Evolutionary conservation across 306 rosid genomes (phyloP), one percentile per base, ranked within the genome.

Genomic region (Mimosa bimucronata): DNA sequence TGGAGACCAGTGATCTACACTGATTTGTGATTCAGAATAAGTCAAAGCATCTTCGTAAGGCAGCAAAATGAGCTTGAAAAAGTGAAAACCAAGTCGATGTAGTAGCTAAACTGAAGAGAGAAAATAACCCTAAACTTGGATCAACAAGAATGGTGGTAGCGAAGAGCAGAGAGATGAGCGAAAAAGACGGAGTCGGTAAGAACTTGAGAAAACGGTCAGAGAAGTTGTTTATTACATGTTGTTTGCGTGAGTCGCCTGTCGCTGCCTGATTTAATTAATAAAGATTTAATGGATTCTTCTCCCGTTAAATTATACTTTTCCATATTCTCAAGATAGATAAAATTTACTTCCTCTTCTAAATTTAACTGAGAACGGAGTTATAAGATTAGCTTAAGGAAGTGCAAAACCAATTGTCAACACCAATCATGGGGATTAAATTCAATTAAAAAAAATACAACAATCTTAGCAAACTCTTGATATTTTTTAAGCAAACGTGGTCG

Each of bases 71-170:
- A 7, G 23, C 19, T 28, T 52, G 37, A 15, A 45, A 29, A 21
- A 46, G 38, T 34, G 38, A 34, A 34, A 6, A n/a, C n/a, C 62
- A 62, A 60, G 46, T 2, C 25, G 28, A 28, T 71, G 10, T 64
- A 30, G 73, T 79, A 58, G 58, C 10, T 60, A 25, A 1, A 55
- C 9, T 3, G 31, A 57, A 50, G 73, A 66, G 25, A 61, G 28
- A 66, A 62, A 25, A 52, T 18, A 57, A 70, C 73, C 26, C 65
- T 9, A 60, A 77, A 66, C 42, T 68, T 38, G 60, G 68, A 68
- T 74, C 60, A 84, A 66, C 34, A 37, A 44, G 12, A 69, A 12
- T 16, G 14, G 50, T 26, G 41, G 64, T 74, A n/a, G n/a, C 38
- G 82, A 26, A 7, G 45, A 29, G 69, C 28, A 53, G 58, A 19